Percentiles rank a stretch among this genome's conserved stretches.
Evolutionary conservation across 345 rosid genomes (phyloP).

Genomic region (Hibiscus tridactylites): DNA sequence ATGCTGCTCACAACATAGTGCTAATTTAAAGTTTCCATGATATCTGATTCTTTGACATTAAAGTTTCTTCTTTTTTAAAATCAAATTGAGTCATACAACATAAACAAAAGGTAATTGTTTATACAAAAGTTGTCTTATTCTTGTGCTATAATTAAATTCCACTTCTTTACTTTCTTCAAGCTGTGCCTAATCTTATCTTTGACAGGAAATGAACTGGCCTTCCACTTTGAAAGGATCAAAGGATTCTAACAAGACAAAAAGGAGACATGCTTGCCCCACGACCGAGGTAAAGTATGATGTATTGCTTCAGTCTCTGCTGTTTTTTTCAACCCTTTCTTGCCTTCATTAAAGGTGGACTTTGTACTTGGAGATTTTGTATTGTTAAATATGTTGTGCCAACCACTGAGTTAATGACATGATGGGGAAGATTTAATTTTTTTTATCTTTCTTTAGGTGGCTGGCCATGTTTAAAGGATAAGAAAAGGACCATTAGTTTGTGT

Average conservation of each 20-base stretch:
- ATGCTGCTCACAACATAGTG: background rate
- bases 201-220: background rate
- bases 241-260: background rate
- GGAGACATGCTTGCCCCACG: background rate
- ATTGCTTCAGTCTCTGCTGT: too few species aligned
- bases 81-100: too few species aligned
- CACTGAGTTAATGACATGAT: background rate
- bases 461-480: too few species aligned
- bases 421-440: background rate
- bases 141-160: too few species aligned
- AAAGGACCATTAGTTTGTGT: too few species aligned
- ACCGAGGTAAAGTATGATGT: background rate
- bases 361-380: background rate
- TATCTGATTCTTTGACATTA: too few species aligned
- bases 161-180: background rate
- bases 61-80: too few species aligned
- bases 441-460: background rate
- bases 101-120: too few species aligned
- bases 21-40: background rate
- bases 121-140: too few species aligned
- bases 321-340: background rate
- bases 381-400: background rate
- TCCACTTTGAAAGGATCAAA: background rate
- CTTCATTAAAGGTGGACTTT: background rate
- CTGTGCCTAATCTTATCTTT: conserved; percentile 5